Evolutionary conservation across 1,284 basidiomycete genomes (phyloP).

Genomic region (Macrocystidia cucumis): DNA sequence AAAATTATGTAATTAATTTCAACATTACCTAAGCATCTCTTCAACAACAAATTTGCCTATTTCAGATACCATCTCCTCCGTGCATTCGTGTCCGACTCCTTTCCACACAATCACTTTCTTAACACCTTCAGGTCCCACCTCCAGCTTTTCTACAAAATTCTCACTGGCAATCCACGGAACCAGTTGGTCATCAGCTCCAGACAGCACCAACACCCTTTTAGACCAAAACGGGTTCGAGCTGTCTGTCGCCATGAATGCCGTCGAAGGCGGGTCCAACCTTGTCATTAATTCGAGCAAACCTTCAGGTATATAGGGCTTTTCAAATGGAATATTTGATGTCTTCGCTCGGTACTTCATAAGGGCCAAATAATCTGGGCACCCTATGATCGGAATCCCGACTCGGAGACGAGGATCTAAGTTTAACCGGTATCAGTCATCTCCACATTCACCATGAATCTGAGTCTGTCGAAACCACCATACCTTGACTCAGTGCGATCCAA

Average conservation of each 20-base stretch:
- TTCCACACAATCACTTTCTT: conserved; percentile 41
- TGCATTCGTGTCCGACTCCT: conserved; percentile 46
- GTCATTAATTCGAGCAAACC: conserved; percentile 41
- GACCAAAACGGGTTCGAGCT: conserved; percentile 50
- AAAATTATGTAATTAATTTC: conserved; percentile 5
- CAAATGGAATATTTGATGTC: conserved; percentile 32
- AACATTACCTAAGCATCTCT: conserved; percentile 11
- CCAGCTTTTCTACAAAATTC: conserved; percentile 44
- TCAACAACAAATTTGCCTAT: conserved; percentile 36
- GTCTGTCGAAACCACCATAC: conserved; percentile 22
- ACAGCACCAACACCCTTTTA: conserved; percentile 65
- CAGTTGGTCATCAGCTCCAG: conserved; percentile 48
- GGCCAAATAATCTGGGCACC: conserved; percentile 69
- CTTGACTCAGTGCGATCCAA: conserved; percentile 64
- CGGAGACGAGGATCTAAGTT: conserved; percentile 63
- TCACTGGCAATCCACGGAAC: conserved; percentile 57
- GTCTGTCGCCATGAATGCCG: conserved; percentile 27
- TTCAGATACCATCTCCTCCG: conserved; percentile 41
- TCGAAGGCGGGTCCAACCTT: conserved; percentile 32
- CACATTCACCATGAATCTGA: conserved; percentile 2
- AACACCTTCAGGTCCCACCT: conserved; percentile 39
- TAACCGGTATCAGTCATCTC: background rate
- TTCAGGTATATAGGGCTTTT: conserved; percentile 52
- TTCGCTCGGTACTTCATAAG: conserved; percentile 57
- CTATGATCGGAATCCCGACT: conserved; percentile 72